Percentiles rank a stretch among this genome's conserved stretches.
These are phyloP conservation scores for Lenzites betulinus DNA, from an alignment of 768 basidiomycete species.

Conservation along the genomic window DNA sequence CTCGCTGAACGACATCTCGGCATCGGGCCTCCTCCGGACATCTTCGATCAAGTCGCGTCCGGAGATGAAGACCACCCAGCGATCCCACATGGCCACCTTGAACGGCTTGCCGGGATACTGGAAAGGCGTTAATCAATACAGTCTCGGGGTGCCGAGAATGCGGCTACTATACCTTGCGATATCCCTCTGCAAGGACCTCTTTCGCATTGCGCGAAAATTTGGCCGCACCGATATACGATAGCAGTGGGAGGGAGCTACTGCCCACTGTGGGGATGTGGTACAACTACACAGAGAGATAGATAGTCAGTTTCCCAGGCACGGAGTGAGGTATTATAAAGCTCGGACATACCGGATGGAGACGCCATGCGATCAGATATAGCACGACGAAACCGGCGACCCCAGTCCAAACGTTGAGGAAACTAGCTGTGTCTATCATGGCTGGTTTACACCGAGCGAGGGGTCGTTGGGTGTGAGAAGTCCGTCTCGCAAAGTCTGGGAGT, in stretches of 20 bases:
- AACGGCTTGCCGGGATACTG: slow-evolving; percentile 35
- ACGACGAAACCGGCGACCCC: background rate
- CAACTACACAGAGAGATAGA: slow-evolving; percentile 4
- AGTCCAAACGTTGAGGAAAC: background rate
- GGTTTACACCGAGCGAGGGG: too few relatives aligned
- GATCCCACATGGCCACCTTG: slow-evolving; percentile 44
- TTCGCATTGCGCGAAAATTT: slow-evolving; percentile 35
- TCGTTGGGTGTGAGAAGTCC: background rate
- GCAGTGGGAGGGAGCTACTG: slow-evolving; percentile 36
- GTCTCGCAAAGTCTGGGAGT: too few relatives aligned
- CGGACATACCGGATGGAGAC: background rate
- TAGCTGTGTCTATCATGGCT: background rate
- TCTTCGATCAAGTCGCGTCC: slow-evolving; percentile 50
- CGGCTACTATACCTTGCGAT: slow-evolving; percentile 31
- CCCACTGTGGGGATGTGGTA: slow-evolving; percentile 36
- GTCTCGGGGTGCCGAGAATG: background rate
- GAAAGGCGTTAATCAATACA: background rate
- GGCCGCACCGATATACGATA: slow-evolving; percentile 36
- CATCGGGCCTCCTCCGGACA: slow-evolving; percentile 48
- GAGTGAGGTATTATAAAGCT: background rate
- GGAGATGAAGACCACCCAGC: slow-evolving; percentile 49
- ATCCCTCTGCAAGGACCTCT: slow-evolving; percentile 40
- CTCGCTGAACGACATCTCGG: slow-evolving; percentile 45
- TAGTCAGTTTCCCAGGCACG: background rate
- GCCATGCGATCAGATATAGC: background rate